Base-by-base conservation (phyloP, 805 yeast species). In the Pichia occidentalis region DNA sequence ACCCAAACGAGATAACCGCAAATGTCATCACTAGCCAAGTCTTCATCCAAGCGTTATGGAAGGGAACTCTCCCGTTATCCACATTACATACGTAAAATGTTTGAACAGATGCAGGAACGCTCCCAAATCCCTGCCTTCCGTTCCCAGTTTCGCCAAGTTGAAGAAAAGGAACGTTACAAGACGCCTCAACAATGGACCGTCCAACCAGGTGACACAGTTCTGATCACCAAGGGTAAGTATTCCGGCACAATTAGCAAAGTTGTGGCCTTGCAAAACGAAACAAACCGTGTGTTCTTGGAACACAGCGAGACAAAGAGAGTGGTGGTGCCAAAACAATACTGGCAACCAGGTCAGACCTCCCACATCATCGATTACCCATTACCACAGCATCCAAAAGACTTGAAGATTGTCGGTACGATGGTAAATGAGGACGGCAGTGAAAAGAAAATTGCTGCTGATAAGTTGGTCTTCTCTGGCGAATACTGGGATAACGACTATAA, bases 371-470 rank as follows among this genome's bases (percentile, higher is more conserved):
- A 80, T 24, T 73, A 74, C 51, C 95, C 95, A 26, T 64, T 64
- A 26, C 70, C 79, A 5, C 70, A 85, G 21, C 73, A 75, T 25
- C 69, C 73, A 44, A 63, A 65, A 18, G 75, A 80, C 46, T 64
- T 88, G 41, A 78, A 80, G 53, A 71, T 90, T 34, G 92, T 90
- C 2, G 88, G 90, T 18, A 83, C 82, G 46, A 70, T 85, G 34
- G 75, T 68, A 37, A 79, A 80, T 47, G 85, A 76, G 35, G 68
- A 70, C 19, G 90, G 90, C 2, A 57, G 67, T 8, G 61, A 70
- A 30, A 73, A 70, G 49, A 80, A 85, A 29, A 83, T 86, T 11
- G 95, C 87, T 3, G 86, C 95, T 20, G 82, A 84, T 50, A 76
- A 77, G 31, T 55, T 90, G 14, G 76, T 70, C 21, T 77, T 77